Percentiles rank a stretch among this genome's conserved stretches.
phyloP scores from a whole-genome alignment of 805 yeast species.

The Candida ovalis region DNA sequence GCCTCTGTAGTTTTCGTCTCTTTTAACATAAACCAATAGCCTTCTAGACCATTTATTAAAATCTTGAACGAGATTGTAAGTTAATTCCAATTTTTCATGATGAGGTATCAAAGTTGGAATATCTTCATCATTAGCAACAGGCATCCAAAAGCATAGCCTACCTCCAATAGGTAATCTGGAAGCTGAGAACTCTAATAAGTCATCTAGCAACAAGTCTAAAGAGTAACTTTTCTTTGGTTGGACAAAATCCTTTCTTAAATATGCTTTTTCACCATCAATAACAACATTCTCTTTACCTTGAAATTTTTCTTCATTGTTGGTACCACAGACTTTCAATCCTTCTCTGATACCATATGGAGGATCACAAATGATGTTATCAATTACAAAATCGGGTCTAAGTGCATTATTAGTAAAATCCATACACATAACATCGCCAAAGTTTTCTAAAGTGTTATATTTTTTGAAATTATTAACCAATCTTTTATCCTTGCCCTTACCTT shows the following conservation, averaged over 20 bases:
- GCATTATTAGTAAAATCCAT: conserved; percentile 96
- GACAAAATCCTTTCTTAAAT: conserved; percentile 72
- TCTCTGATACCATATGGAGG: conserved; percentile 98
- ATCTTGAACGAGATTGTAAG: conserved; percentile 76
- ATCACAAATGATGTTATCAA: conserved; percentile 88
- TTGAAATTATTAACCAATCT: conserved; percentile 57
- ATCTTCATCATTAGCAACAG: conserved; percentile 83
- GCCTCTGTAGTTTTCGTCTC: conserved; percentile 49
- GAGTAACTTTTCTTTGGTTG: conserved; percentile 92
- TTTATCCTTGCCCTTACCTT: conserved; percentile 54
- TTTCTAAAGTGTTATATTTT: conserved; percentile 58
- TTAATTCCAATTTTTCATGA: conserved; percentile 67
- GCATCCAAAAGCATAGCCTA: conserved; percentile 95
- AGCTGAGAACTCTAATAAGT: conserved; percentile 70
- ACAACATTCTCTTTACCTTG: conserved; percentile 67
- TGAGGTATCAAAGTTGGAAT: conserved; percentile 63
- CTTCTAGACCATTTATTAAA: conserved; percentile 94
- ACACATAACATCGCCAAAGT: conserved; percentile 71
- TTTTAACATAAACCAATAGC: conserved; percentile 72
- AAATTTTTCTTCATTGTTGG: conserved; percentile 55
- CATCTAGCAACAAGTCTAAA: conserved; percentile 71
- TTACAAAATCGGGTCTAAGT: conserved; percentile 52
- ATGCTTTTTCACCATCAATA: conserved; percentile 80
- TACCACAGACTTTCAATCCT: conserved; percentile 90
- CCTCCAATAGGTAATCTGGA: conserved; percentile 70